Evolutionary conservation across 2,329 filamentous ascomycete species (phyloP), one percentile per base, ranked within the genome.

Genomic region (Hirsutella thompsonii): DNA sequence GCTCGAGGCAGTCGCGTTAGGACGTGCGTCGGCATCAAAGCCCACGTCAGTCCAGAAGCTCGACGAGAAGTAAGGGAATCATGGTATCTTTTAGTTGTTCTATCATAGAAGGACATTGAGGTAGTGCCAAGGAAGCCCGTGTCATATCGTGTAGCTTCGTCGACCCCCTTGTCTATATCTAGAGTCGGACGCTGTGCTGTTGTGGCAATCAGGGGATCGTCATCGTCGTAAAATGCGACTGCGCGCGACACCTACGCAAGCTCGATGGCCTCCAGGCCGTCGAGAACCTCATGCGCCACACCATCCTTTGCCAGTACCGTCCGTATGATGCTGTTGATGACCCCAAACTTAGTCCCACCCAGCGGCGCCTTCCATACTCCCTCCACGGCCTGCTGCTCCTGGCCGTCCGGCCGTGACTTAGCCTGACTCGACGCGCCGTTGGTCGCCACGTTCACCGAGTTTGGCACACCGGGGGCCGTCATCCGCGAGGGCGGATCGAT

Each of bases 341-440:
- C 67, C 4, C 64, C 68, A 52, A 87, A 76, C 66, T 84, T 88
- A 30, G 90, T 78, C 2, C 90, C 90, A 32, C 90, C 90, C 26
- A 88, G 63, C 26, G 85, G 83, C 32, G 89, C 83, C 53, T 77
- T 83, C 90, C 90, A 95, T 21, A 94, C 85, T 2, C 85, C 81
- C 44, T 83, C 79, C 19, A 69, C 66, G 23, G 73, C 64, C 42
- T 74, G 68, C 34, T 76, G 75, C 45, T 79, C 70, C 13, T 60
- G 58, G 28, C 44, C 46, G 23, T 49, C 46, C 45, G 55, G 44
- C 36, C 45, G 42, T 16, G 65, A 53, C n/a, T 52, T 52, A 10
- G 55, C 57, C n/a, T n/a, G n/a, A n/a, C n/a, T n/a, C n/a, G n/a
- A n/a, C n/a, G 46, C 50, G 43, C 61, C 50, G 52, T 63, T 56